phyloP scores from a whole-genome alignment of 2,329 filamentous ascomycete species.

The Fonsecaea nubica region DNA sequence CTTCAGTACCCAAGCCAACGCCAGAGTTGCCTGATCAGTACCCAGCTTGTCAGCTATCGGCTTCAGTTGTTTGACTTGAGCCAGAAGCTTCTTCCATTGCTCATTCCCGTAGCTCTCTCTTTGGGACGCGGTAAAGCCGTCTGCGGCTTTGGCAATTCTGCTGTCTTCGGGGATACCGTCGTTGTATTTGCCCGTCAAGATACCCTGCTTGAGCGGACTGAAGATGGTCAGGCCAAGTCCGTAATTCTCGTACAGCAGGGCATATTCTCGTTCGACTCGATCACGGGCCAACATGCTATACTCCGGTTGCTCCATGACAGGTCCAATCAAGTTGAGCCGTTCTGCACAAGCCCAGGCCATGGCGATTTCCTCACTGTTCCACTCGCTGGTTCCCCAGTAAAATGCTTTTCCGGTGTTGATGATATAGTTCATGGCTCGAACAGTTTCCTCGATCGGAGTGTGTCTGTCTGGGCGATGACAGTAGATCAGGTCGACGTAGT shows the following conservation, averaged over 20 bases:
- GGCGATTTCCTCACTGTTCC: constrained; percentile 71
- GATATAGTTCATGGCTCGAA: constrained; percentile 74
- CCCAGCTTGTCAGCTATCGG: constrained; percentile 70
- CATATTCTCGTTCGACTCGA: constrained; percentile 68
- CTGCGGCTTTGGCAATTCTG: constrained; percentile 63
- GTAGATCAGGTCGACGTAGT: constrained; percentile 74
- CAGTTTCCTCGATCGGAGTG: constrained; percentile 74
- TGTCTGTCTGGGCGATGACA: constrained; percentile 72
- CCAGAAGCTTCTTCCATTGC: constrained; percentile 53
- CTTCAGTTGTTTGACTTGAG: constrained; percentile 62
- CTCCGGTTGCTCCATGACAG: constrained; percentile 69
- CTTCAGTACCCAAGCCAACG: constrained; percentile 66
- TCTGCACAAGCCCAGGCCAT: constrained; percentile 68
- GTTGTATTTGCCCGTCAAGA: constrained; percentile 73
- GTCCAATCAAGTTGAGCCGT: constrained; percentile 66
- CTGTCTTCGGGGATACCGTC: constrained; percentile 66
- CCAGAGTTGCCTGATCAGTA: constrained; percentile 64
- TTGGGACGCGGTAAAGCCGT: constrained; percentile 61
- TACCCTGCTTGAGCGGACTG: constrained; percentile 66
- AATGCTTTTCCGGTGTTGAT: constrained; percentile 72
- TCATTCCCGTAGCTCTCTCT: constrained; percentile 54
- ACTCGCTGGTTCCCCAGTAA: constrained; percentile 75
- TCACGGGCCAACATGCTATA: constrained; percentile 70
- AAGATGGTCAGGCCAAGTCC: constrained; percentile 70
- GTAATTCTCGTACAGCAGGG: constrained; percentile 65